Evolutionary conservation across 805 yeast genomes (phyloP), one percentile per base, ranked within the genome.

Genomic region (Candida multigemmis): DNA sequence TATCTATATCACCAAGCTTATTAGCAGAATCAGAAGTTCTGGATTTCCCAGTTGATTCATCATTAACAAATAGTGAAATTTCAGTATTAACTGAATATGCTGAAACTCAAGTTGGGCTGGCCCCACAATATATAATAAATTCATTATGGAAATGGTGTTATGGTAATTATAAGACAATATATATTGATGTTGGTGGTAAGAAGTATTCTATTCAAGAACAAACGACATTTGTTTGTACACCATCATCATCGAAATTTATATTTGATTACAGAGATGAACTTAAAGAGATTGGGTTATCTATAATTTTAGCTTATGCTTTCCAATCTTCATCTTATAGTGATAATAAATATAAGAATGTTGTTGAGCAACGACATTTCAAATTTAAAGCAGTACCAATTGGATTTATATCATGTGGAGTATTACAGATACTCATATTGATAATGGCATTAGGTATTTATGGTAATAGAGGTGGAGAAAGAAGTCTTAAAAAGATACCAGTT

Each of bases 61-160:
- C 54, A 4, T 42, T 69, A 13, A 67, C 77, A 2, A 65, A 71
- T 24, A 64, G 75, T 2, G 72, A 69, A 31, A 56, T 73, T 15
- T 33, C 49, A 8, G 40, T 71, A 5, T 43, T 73, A 19, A 51
- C 68, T 1, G 46, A 52, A 9, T 73, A 70, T 38, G 64, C 74
- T 4, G 52, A 58, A 31, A 44, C 43, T 3, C 66, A 68, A 35
- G 73, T 71, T 9, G 48, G 50, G 5, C 33, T 40, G 16, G 67
- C 73, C 1, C 77, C 78, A 1, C 74, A 72, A 39, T 62, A 50
- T 32, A 54, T 69, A 4, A 35, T 53, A 7, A 51, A 63, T 0
- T 50, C 62, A 5, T 26, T 68, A 3, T 53, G 61, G 56, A 44
- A 50, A 26, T 67, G 68, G 60, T 70, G 77, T 37, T 55, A 47